These are phyloP conservation scores for Lolium multiflorum DNA, from an alignment of 176 grass and related monocot genomes.

Conservation along the genomic window DNA sequence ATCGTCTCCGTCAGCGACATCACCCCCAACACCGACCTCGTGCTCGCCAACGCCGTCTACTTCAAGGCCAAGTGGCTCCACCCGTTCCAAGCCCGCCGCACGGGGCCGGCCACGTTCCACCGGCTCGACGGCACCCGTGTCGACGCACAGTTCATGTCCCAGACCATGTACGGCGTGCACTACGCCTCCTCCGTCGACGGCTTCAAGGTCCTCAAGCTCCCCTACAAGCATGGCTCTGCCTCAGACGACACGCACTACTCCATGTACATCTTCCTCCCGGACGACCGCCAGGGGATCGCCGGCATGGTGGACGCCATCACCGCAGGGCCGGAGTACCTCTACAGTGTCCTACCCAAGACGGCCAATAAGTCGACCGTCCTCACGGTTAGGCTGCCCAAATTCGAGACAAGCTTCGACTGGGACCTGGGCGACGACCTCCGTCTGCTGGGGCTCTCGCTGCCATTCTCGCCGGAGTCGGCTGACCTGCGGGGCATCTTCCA, in stretches of 20 bases:
- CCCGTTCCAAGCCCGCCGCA: rapidly evolving
- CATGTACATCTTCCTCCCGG: constrained; percentile 41
- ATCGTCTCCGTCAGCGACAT: neutral
- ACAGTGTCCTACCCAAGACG: neutral
- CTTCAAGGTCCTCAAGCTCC: constrained; percentile 44
- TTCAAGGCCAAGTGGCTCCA: neutral
- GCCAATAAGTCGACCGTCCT: neutral
- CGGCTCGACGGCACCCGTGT: neutral
- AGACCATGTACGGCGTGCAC: rapidly evolving
- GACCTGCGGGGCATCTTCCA: neutral
- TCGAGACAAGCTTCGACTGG: neutral
- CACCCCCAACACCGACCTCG: neutral
- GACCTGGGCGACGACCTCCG: neutral
- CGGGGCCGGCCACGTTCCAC: neutral
- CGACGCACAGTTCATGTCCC: neutral
- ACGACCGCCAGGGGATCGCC: neutral
- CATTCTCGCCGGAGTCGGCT: neutral
- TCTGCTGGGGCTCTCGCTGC: constrained; percentile 11
- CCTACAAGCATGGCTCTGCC: neutral
- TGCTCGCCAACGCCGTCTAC: constrained; percentile 36
- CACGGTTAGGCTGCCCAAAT: neutral
- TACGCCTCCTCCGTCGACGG: neutral
- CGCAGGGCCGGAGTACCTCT: neutral
- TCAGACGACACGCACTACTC: neutral
- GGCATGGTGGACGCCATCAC: constrained; percentile 13